Base-by-base conservation (phyloP, 2,329 filamentous ascomycete genomes). In the Aspergillus sclerotialis region DNA sequence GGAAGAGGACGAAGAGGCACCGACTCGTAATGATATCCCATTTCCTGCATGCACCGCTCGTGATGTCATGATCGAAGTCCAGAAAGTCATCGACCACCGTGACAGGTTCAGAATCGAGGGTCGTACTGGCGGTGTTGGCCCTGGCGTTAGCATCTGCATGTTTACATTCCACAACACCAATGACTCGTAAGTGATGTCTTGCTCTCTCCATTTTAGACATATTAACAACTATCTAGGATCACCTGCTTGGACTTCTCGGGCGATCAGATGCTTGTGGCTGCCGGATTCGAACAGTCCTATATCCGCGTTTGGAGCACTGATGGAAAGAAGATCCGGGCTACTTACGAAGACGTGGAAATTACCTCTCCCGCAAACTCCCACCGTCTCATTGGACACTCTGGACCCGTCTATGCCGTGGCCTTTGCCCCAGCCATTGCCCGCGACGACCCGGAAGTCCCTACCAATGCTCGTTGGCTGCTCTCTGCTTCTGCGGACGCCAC, bases 141-240 rank as follows among this genome's bases (percentile, higher is more conserved):
- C 87, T 35, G 80, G 81, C 16, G 73, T 95, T 39, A 94, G 88
- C 51, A 82, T 93, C 15, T 92, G 86, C 69, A 96, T 96, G 84
- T 95, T 93, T 58, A 98, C 92, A 1, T 94, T 96, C 55, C 92
- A 98, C 68, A 98, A 98, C 61, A 94, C 86, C 0, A 81, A 88
- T 43, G 88, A 94, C 61, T 84, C 79, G 86, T 89, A 66, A 68
- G 77, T 43, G 23, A 12, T 18, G 8, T 28, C 40, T 40, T 34
- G 36, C 39, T 7, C 6, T 13, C 9, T 28, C 7, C 7, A 27
- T 9, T 15, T 3, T 4, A 12, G 4, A 9, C 5, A 32, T 39
- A 32, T 49, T 61, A 39, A 60, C 40, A 32, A 23, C 21, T 35
- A 8, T 28, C 16, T 41, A 90, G 85, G 36, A 76, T 94, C 39